Evolutionary conservation across 192 early-diverging fungal species (phyloP).

Genomic region (Coemansia sp.): DNA sequence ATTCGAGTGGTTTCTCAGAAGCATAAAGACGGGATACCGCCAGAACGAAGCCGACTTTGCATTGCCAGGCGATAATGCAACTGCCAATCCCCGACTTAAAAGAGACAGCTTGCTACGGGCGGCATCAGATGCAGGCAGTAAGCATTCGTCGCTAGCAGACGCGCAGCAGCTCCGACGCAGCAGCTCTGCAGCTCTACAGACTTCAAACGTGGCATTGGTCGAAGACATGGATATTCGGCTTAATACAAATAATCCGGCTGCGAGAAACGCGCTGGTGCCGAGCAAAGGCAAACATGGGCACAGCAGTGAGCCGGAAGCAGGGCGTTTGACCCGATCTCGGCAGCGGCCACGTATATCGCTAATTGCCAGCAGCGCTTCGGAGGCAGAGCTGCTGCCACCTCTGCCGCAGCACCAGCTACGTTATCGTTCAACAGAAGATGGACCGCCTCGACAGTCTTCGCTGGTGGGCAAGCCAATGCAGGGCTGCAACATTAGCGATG

Average conservation of each 20-base stretch:
- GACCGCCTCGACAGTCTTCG: not conserved
- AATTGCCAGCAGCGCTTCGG: not conserved
- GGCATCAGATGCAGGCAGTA: too few species aligned
- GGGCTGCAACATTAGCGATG: conserved; percentile 6
- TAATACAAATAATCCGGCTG: too few species aligned
- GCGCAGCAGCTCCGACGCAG: not conserved
- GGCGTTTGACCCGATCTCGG: not conserved
- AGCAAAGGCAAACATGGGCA: not conserved
- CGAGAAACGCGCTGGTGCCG: not conserved
- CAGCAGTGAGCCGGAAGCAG: too few species aligned
- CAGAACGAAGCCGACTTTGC: conserved; percentile 28
- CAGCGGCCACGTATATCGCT: not conserved
- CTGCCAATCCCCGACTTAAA: too few species aligned
- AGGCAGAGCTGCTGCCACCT: conserved; percentile 9
- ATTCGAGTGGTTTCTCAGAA: conserved; percentile 37
- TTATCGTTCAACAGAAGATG: not conserved
- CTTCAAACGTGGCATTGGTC: not conserved
- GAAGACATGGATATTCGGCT: too few species aligned
- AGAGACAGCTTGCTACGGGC: too few species aligned
- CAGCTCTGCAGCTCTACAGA: not conserved
- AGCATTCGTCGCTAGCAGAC: not conserved
- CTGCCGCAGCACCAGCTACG: conserved; percentile 9
- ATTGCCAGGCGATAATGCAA: not conserved
- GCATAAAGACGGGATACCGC: conserved; percentile 22
- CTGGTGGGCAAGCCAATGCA: conserved; percentile 12